Conservation (phyloP, 306 rosid genomes). For the Delonix regia region DNA sequence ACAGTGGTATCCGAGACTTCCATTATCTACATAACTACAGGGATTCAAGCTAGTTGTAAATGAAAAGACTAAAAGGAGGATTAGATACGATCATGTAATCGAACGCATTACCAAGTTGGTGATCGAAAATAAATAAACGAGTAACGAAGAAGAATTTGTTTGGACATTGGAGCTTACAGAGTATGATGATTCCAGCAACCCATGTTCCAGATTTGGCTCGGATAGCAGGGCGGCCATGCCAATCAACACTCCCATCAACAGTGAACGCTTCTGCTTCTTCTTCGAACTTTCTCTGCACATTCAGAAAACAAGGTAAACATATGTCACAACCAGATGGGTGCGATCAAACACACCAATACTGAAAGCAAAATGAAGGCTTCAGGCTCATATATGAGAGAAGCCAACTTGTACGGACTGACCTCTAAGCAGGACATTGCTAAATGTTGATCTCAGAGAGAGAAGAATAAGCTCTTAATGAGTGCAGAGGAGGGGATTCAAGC, state of each 20-base stretch:
- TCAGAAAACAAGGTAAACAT: background rate
- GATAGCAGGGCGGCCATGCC: constrained; percentile 82
- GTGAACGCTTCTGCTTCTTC: constrained; percentile 59
- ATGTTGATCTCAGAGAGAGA: background rate
- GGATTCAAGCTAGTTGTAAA: background rate
- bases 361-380: background rate
- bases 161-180: constrained; percentile 58
- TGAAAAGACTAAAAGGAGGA: background rate
- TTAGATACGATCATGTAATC: background rate
- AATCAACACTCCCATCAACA: constrained; percentile 85
- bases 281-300: constrained; percentile 50
- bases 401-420: constrained; percentile 52
- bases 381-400: background rate
- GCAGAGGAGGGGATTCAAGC: constrained; percentile 29
- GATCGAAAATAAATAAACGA: too few species aligned
- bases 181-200: constrained; percentile 84
- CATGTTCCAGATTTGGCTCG: constrained; percentile 82
- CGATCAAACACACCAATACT: background rate
- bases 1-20: too few species aligned
- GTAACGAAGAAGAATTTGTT: background rate
- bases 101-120: background rate
- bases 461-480: background rate
- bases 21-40: too few species aligned
- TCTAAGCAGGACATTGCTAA: constrained; percentile 66
- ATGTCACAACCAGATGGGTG: background rate